phyloP scores from a whole-genome alignment of 345 rosid species.

The Citrus australasica region DNA sequence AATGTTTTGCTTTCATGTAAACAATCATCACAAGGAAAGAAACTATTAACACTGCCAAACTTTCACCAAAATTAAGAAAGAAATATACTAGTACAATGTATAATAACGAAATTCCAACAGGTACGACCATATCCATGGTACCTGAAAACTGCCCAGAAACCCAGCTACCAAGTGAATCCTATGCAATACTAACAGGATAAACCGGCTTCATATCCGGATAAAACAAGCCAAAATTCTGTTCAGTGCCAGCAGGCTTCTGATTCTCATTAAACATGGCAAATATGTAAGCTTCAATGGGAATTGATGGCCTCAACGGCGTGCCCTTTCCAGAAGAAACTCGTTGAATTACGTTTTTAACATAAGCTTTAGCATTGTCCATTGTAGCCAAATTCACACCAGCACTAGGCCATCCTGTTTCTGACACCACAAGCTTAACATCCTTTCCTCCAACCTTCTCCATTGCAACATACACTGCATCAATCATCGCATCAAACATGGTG shows the following conservation, averaged over 20 bases:
- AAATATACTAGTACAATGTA: too few species aligned
- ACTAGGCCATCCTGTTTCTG: slow-evolving; percentile 25
- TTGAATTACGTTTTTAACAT: neutral
- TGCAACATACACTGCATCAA: slow-evolving; percentile 12
- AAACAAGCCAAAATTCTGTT: slow-evolving; percentile 8
- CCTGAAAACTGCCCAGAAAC: neutral
- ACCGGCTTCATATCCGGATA: neutral
- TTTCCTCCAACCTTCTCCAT: slow-evolving; percentile 14
- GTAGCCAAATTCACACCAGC: slow-evolving; percentile 12
- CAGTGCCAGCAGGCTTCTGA: neutral
- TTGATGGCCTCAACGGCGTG: neutral
- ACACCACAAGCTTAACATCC: slow-evolving; percentile 5
- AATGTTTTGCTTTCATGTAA: too few species aligned
- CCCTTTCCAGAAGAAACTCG: neutral
- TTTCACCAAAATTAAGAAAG: too few species aligned
- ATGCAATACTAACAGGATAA: neutral
- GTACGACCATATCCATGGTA: neutral
- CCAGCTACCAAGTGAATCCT: neutral
- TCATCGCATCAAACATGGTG: slow-evolving; percentile 15
- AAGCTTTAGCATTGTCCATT: neutral
- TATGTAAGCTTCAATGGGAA: neutral
- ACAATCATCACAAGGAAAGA: too few species aligned
- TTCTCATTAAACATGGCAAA: neutral
- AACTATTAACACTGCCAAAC: too few species aligned
- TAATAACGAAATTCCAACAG: too few species aligned